phyloP scores from a whole-genome alignment of 2,329 filamentous ascomycete genomes.

The Sordariomycetes sp. region DNA sequence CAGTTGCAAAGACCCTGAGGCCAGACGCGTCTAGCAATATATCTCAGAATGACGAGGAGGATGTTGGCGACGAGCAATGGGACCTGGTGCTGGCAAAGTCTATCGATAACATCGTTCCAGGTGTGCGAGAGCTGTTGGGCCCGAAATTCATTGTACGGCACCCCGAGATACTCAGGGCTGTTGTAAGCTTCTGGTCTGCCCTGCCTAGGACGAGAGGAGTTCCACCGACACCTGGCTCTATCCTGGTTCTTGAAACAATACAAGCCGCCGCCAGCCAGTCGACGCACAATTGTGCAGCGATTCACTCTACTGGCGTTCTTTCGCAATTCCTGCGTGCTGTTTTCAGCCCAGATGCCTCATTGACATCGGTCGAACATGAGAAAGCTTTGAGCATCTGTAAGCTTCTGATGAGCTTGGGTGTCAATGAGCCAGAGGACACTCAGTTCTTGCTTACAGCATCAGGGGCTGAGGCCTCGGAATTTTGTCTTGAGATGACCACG shows the following conservation, averaged over 20 bases:
- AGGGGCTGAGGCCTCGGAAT: constrained; percentile 50
- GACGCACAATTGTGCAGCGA: constrained; percentile 57
- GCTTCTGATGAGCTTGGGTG: constrained; percentile 63
- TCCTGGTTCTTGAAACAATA: constrained; percentile 59
- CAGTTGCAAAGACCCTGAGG: constrained; percentile 27
- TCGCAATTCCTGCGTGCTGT: constrained; percentile 56
- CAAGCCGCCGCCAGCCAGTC: constrained; percentile 49
- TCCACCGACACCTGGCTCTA: constrained; percentile 42
- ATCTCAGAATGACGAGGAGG: constrained; percentile 14
- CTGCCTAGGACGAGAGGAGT: constrained; percentile 39
- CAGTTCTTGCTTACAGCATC: constrained; percentile 56
- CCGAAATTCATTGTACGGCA: constrained; percentile 46
- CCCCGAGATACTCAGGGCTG: constrained; percentile 52
- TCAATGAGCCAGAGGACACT: constrained; percentile 74
- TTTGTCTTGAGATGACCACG: constrained; percentile 64
- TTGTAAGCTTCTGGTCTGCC: constrained; percentile 56
- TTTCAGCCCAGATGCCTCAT: constrained; percentile 41
- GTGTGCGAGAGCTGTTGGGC: constrained; percentile 38
- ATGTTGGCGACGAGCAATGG: constrained; percentile 26
- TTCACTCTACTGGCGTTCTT: constrained; percentile 65
- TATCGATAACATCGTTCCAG: constrained; percentile 24
- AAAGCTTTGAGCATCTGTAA: constrained; percentile 60
- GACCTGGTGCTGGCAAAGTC: constrained; percentile 25
- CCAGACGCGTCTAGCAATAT: constrained; percentile 13
- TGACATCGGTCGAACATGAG: constrained; percentile 45